A percentile compares a stretch with the other conserved stretches of the same genome.
Conservation (phyloP, 805 yeast genomes). For the Candida alai region DNA sequence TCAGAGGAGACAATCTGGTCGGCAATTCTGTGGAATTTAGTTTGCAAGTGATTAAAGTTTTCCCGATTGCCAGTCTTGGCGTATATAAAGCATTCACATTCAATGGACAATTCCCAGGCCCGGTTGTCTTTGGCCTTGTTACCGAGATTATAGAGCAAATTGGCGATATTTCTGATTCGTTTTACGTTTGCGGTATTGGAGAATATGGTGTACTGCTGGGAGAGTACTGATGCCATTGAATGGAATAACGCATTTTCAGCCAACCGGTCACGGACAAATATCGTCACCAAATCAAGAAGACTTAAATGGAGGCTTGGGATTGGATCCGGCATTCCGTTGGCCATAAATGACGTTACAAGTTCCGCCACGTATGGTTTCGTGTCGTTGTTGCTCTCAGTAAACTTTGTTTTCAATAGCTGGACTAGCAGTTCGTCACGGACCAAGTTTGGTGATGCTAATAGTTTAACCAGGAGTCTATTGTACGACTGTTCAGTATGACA, state of each 20-base stretch:
- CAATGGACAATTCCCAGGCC: constrained; percentile 20
- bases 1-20: not conserved
- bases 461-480: not conserved
- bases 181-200: constrained; percentile 26
- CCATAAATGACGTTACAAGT: not conserved
- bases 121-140: constrained; percentile 15
- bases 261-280: constrained; percentile 1
- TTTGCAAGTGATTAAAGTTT: constrained; percentile 2
- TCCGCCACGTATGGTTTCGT: constrained; percentile 1
- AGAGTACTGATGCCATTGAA: constrained; percentile 1
- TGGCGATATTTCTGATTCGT: constrained; percentile 45
- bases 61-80: constrained; percentile 3
- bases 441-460: constrained; percentile 2
- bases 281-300: constrained; percentile 5
- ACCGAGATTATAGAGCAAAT: constrained; percentile 41
- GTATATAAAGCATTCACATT: constrained; percentile 26
- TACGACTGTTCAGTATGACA: not conserved
- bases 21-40: constrained; percentile 2
- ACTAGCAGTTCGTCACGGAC: constrained; percentile 1
- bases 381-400: not conserved
- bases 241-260: constrained; percentile 2
- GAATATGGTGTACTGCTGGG: constrained; percentile 3
- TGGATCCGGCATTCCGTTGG: not conserved
- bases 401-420: constrained; percentile 3
- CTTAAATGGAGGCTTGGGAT: constrained; percentile 1